phyloP scores from a whole-genome alignment of 164 flowering plant species.

The Nelumbo lutea region DNA sequence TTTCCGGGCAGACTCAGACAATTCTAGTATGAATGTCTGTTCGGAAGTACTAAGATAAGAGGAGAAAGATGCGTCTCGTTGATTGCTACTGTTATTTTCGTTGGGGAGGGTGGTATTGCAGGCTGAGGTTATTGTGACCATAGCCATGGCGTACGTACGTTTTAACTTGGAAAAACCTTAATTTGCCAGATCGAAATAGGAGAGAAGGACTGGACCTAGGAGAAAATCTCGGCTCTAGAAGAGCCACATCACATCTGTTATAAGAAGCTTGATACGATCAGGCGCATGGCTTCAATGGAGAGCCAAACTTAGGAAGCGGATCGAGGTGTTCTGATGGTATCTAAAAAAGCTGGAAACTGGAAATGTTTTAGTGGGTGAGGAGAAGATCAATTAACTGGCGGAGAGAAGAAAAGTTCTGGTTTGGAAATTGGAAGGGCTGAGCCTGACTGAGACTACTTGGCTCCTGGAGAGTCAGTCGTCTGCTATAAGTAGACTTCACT shows the following conservation, averaged over 20 bases:
- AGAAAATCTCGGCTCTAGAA: too few relatives aligned
- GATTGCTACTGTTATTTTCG: slow-evolving; percentile 10
- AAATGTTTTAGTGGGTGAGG: background rate
- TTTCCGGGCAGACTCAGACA: slow-evolving; percentile 18
- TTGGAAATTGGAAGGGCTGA: background rate
- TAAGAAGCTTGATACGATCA: too few relatives aligned
- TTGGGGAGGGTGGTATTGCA: slow-evolving; percentile 11
- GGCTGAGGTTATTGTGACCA: slow-evolving; percentile 23
- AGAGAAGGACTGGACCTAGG: background rate
- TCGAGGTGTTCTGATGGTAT: background rate
- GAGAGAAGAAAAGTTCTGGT: background rate
- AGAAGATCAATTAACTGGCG: background rate
- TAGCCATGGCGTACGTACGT: slow-evolving; percentile 23
- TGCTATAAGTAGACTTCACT: background rate
- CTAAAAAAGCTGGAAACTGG: background rate
- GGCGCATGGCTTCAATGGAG: too few relatives aligned
- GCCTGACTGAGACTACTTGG: background rate
- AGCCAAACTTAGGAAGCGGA: background rate
- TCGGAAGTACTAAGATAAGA: slow-evolving; percentile 28
- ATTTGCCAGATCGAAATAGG: background rate
- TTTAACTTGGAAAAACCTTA: background rate
- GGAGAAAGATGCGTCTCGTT: slow-evolving; percentile 39
- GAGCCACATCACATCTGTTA: background rate
- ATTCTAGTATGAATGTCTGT: slow-evolving; percentile 18
- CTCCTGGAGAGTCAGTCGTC: background rate